phyloP scores from a whole-genome alignment of 306 rosid species.

The Acacia confusa region DNA sequence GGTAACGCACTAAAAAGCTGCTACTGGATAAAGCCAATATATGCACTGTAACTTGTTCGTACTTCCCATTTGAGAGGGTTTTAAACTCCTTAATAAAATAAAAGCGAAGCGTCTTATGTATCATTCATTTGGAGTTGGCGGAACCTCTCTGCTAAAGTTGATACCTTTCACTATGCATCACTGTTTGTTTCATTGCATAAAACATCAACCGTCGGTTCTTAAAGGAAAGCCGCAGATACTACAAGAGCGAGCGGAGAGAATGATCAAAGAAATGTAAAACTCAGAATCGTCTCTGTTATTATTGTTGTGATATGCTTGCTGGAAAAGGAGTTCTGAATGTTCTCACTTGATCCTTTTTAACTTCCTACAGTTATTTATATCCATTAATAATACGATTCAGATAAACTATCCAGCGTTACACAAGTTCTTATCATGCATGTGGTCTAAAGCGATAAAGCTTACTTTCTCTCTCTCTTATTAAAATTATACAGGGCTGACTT shows the following conservation, averaged over 20 bases:
- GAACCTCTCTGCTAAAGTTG: too few species aligned
- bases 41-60: too few species aligned
- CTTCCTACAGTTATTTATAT: background rate
- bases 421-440: background rate
- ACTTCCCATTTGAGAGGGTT: background rate
- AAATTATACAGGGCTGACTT: background rate
- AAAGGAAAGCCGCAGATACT: background rate
- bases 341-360: background rate
- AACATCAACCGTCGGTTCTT: conserved; percentile 36
- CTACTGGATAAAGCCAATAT: conserved; percentile 1
- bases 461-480: background rate
- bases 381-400: background rate
- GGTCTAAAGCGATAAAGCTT: background rate
- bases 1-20: background rate
- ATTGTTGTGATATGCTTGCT: background rate
- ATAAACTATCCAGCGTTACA: background rate
- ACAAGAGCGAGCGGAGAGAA: background rate
- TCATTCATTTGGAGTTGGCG: too few species aligned
- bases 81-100: too few species aligned
- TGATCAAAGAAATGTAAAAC: conserved; percentile 50
- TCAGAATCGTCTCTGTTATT: background rate
- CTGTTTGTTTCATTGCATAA: conserved; percentile 4
- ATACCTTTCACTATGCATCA: too few species aligned
- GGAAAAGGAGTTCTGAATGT: background rate
- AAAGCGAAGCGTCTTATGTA: too few species aligned